Evolutionary conservation across 495 filamentous ascomycete genomes (phyloP).

Genomic region (Neurospora terricola): DNA sequence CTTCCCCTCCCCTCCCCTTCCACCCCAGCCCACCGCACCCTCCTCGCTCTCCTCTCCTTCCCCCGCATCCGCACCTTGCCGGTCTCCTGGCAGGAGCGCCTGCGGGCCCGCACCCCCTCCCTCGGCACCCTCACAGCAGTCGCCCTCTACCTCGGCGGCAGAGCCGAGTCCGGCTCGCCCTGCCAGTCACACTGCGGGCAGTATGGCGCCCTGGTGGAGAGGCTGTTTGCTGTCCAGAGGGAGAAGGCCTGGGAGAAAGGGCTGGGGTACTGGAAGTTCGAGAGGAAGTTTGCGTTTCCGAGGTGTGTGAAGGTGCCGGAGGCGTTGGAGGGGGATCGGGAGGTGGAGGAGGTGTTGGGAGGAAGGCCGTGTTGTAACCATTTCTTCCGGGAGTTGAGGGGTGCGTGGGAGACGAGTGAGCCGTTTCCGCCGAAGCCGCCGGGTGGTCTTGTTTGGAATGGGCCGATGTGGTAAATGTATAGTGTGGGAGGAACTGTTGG

Average conservation of each 20-base stretch:
- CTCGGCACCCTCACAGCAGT: neutral
- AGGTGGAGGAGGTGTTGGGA: neutral
- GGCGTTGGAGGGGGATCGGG: neutral
- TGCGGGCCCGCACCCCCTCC: neutral
- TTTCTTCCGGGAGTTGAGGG: neutral
- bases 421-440: neutral
- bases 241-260: neutral
- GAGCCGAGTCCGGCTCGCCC: neutral
- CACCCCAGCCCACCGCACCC: neutral
- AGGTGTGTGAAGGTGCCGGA: neutral
- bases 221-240: neutral
- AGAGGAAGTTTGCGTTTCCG: neutral
- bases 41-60: neutral
- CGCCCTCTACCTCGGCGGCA: neutral
- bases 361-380: neutral
- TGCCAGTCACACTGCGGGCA: neutral
- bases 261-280: neutral
- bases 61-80: neutral
- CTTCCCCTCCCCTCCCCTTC: neutral
- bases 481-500: neutral
- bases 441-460: neutral
- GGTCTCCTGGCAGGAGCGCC: neutral
- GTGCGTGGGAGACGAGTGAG: neutral
- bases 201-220: neutral
- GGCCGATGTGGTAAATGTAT: neutral